Evolutionary conservation across 2,329 filamentous ascomycete species (phyloP).

Genomic region (Paecilomyces dactylethromorphus): DNA sequence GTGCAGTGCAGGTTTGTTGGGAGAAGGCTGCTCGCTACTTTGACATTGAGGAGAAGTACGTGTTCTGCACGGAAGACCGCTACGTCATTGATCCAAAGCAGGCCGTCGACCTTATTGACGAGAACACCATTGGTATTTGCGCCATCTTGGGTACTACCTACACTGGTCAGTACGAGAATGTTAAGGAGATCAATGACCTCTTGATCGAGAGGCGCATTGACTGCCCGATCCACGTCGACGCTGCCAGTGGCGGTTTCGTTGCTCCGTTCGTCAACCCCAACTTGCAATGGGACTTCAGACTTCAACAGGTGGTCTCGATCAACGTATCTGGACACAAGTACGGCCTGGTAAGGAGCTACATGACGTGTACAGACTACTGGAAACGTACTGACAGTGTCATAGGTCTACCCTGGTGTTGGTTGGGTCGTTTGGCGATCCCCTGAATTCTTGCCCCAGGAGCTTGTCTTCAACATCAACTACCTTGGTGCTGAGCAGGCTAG

Average conservation of each 20-base stretch:
- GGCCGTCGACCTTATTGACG: constrained; percentile 56
- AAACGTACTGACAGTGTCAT: constrained; percentile 30
- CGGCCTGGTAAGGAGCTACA: constrained; percentile 41
- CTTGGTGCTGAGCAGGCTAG: constrained; percentile 91
- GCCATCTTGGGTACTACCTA: constrained; percentile 88
- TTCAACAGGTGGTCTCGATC: constrained; percentile 84
- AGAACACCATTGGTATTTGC: constrained; percentile 84
- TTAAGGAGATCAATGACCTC: constrained; percentile 85
- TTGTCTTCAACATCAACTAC: constrained; percentile 99
- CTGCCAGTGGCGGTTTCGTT: constrained; percentile 86
- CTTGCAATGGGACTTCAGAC: constrained; percentile 85
- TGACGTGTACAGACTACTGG: neutral
- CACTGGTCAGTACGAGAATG: constrained; percentile 92
- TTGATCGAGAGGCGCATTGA: constrained; percentile 69
- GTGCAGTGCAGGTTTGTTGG: constrained; percentile 95
- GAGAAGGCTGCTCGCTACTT: constrained; percentile 88
- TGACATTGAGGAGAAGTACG: constrained; percentile 83
- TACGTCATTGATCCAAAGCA: constrained; percentile 60
- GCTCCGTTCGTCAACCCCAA: constrained; percentile 82
- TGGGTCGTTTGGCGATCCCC: constrained; percentile 87
- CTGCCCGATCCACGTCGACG: constrained; percentile 87
- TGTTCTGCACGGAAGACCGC: constrained; percentile 55
- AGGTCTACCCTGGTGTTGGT: constrained; percentile 82
- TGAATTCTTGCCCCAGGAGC: constrained; percentile 78
- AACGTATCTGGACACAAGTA: constrained; percentile 93